Evolutionary conservation across 306 rosid genomes (phyloP).

Genomic region (Cicer bijugum): DNA sequence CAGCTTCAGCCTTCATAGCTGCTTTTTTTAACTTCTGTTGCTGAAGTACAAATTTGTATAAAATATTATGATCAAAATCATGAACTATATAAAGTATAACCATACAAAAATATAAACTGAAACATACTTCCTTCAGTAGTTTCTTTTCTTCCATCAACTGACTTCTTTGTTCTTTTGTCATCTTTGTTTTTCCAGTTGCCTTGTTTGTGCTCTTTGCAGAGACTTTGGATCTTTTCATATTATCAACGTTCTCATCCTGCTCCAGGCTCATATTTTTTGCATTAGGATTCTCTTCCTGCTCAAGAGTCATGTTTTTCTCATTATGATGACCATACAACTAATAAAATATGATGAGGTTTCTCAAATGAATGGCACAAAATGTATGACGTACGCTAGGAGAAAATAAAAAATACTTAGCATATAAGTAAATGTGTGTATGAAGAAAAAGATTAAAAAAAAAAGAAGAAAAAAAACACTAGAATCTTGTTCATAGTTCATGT

Average conservation of each 20-base stretch:
- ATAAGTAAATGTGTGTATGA: constrained; percentile 9
- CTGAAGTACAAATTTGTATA: constrained; percentile 51
- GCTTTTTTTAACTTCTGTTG: constrained; percentile 80
- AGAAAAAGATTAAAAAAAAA: not conserved
- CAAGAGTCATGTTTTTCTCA: constrained; percentile 52
- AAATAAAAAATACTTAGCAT: constrained; percentile 16
- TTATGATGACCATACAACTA: constrained; percentile 51
- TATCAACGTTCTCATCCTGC: constrained; percentile 47
- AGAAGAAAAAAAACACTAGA: not conserved
- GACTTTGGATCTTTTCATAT: constrained; percentile 46
- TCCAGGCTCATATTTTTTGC: constrained; percentile 52
- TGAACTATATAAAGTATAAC: constrained; percentile 29
- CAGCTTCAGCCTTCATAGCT: constrained; percentile 86
- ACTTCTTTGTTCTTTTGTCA: constrained; percentile 73
- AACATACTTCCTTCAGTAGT: constrained; percentile 66
- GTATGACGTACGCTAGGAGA: not conserved
- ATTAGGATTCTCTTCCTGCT: constrained; percentile 51
- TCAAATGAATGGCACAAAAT: constrained; percentile 5
- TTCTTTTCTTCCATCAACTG: constrained; percentile 83
- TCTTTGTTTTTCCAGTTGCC: constrained; percentile 58
- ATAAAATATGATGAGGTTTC: constrained; percentile 23
- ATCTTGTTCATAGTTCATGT: not conserved
- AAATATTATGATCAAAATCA: constrained; percentile 40
- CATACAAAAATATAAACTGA: constrained; percentile 32
- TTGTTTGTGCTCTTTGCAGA: constrained; percentile 46